These are phyloP conservation scores for Houttuynia cordata DNA, from an alignment of 164 flowering plant genomes.

Conservation along the genomic window DNA sequence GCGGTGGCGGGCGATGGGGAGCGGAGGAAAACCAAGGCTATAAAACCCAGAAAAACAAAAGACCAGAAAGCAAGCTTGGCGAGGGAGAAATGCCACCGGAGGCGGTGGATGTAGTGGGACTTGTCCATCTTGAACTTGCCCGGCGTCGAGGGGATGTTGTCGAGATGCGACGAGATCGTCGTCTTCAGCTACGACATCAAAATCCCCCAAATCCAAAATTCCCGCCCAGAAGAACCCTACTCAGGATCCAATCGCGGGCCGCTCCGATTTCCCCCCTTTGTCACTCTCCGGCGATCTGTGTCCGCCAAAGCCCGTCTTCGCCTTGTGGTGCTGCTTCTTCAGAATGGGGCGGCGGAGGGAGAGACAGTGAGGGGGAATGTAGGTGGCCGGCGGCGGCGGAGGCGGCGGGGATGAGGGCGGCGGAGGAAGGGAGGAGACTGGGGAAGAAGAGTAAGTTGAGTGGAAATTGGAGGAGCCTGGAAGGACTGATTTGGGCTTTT, in stretches of 20 bases:
- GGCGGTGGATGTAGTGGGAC: constrained; percentile 29
- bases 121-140: constrained; percentile 96
- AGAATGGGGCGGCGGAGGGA: too few relatives aligned
- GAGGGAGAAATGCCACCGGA: constrained; percentile 46
- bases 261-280: neutral
- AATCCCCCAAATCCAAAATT: neutral
- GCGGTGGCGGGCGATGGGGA: constrained; percentile 27
- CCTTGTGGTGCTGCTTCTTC: too few relatives aligned
- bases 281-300: neutral
- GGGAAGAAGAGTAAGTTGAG: too few relatives aligned
- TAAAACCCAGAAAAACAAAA: constrained; percentile 35
- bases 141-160: constrained; percentile 71
- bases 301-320: neutral
- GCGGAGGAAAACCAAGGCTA: constrained; percentile 51
- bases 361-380: too few relatives aligned
- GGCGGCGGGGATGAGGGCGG: too few relatives aligned
- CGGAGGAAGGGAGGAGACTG: too few relatives aligned
- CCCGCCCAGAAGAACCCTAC: neutral
- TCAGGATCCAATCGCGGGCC: neutral
- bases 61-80: constrained; percentile 66
- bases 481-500: too few relatives aligned
- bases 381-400: too few relatives aligned
- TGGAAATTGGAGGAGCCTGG: too few relatives aligned
- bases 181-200: constrained; percentile 36
- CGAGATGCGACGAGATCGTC: constrained; percentile 31